Evolutionary conservation across 768 basidiomycete species (phyloP), one percentile per base, ranked within the genome.

Genomic region (Lactarius pseudohatsudake): DNA sequence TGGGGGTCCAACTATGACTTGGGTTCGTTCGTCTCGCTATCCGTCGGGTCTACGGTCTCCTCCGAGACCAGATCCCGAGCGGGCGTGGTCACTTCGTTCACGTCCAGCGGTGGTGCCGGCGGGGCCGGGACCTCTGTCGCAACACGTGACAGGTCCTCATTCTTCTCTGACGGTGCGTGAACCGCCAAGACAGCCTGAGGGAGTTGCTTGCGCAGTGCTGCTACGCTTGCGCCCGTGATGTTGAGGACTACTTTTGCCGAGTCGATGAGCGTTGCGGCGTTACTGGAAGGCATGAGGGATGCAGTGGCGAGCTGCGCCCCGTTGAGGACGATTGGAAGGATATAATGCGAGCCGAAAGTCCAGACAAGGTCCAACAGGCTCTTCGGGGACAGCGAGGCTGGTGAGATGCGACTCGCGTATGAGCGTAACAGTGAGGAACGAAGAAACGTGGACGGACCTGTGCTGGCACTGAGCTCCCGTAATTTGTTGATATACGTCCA

Each of bases 181-280:
- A 3, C 28, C 10, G 7, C 18, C 40, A 10, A 20, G 9, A 11
- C 58, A 15, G 30, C 30, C 30, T 30, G 30, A 30, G 41, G n/a
- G 22, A 63, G 40, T 57, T 43, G 2, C 47, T 30, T 59, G 50
- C 26, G 62, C 3, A 67, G 41, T 13, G 53, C 59, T 9, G 57
- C 41, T 41, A 56, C 26, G 34, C 62, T 63, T n/a, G 43, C 58
- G 54, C 58, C 34, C 4, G 26, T 43, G n/a, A 67, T 59, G 43
- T 67, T 59, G 62, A 59, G 28, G 30, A 67, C 15, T 15, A 63
- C 62, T 38, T 67, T 67, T 22, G 50, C 53, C 40, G 57, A 59
- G 40, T 63, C 53, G 53, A 59, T 64, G 34, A 54, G 26, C n/a
- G 54, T 56, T 34, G 16, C 36, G 20, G 28, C 18, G 9, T 59